A percentile compares a stretch with the other conserved stretches of the same genome.
phyloP scores from a whole-genome alignment of 345 rosid species.

The Camelina neglecta region DNA sequence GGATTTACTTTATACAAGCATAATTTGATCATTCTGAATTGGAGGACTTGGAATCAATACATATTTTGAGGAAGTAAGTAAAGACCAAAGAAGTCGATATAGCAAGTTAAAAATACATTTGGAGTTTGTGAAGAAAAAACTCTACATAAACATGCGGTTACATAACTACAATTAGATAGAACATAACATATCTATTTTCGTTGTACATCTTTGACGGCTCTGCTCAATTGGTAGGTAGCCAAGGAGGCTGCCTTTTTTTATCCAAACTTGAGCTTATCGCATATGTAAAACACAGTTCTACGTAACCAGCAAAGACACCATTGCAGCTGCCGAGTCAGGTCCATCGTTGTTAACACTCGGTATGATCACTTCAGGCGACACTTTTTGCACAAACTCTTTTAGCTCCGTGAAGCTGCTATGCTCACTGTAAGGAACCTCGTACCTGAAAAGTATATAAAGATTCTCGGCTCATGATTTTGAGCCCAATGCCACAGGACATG shows the following conservation, averaged over 20 bases:
- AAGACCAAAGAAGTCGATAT: neutral
- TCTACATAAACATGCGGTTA: constrained; percentile 7
- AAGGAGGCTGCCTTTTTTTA: constrained; percentile 13
- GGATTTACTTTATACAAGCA: no score
- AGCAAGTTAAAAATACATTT: neutral
- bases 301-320: constrained; percentile 67
- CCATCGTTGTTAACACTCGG: constrained; percentile 91
- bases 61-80: neutral
- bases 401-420: constrained; percentile 89
- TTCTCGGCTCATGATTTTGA: neutral
- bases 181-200: constrained; percentile 10
- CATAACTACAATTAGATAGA: constrained; percentile 16
- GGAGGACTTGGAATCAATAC: no score
- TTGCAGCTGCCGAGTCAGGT: constrained; percentile 70
- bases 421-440: constrained; percentile 96
- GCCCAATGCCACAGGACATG: neutral
- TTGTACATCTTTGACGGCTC: neutral
- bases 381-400: constrained; percentile 73
- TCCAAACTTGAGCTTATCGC: constrained; percentile 9
- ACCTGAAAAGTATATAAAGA: constrained; percentile 48
- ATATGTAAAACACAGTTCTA: constrained; percentile 36
- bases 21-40: no score
- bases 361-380: constrained; percentile 72
- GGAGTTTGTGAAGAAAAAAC: neutral
- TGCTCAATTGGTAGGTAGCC: neutral